phyloP scores from a whole-genome alignment of 495 filamentous ascomycete species.

The Massariosphaeria phaeospora region DNA sequence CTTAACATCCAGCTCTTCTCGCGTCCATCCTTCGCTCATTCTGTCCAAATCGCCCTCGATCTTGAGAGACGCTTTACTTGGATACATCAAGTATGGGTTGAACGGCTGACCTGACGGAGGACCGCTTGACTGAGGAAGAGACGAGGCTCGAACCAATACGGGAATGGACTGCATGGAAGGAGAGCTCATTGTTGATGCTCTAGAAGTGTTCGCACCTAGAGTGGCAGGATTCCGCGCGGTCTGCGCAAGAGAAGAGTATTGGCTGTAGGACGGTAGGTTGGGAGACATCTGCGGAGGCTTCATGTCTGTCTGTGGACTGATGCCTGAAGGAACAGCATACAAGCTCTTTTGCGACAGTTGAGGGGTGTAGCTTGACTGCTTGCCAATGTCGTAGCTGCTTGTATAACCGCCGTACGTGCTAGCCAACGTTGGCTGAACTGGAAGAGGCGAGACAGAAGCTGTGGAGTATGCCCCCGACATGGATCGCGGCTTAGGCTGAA shows the following conservation, averaged over 20 bases:
- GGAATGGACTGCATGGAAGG: slow-evolving; percentile 52
- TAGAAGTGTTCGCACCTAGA: slow-evolving; percentile 37
- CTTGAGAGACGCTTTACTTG: slow-evolving; percentile 74
- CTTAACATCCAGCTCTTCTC: slow-evolving; percentile 69
- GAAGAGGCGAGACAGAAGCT: slow-evolving; percentile 32
- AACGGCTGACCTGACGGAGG: slow-evolving; percentile 48
- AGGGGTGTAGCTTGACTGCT: slow-evolving; percentile 18
- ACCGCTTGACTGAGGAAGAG: slow-evolving; percentile 51
- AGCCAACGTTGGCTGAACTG: slow-evolving; percentile 23
- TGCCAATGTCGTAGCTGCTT: slow-evolving; percentile 29
- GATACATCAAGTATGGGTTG: slow-evolving; percentile 78
- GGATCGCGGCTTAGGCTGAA: slow-evolving; percentile 42
- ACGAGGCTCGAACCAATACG: slow-evolving; percentile 78
- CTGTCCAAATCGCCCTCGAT: slow-evolving; percentile 75
- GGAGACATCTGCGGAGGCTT: slow-evolving; percentile 27
- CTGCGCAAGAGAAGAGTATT: slow-evolving; percentile 43
- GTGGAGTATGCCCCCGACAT: slow-evolving; percentile 39
- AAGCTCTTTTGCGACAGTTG: slow-evolving; percentile 20
- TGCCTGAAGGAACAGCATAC: slow-evolving; percentile 27
- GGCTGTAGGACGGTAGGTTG: slow-evolving; percentile 24
- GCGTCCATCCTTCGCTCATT: slow-evolving; percentile 76
- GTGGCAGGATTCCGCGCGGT: slow-evolving; percentile 38
- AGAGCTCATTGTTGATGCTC: slow-evolving; percentile 42
- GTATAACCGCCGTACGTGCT: slow-evolving; percentile 29
- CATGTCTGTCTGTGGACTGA: slow-evolving; percentile 21